Base-by-base conservation (phyloP, 768 basidiomycete species). In the Dentipellis fragilis region DNA sequence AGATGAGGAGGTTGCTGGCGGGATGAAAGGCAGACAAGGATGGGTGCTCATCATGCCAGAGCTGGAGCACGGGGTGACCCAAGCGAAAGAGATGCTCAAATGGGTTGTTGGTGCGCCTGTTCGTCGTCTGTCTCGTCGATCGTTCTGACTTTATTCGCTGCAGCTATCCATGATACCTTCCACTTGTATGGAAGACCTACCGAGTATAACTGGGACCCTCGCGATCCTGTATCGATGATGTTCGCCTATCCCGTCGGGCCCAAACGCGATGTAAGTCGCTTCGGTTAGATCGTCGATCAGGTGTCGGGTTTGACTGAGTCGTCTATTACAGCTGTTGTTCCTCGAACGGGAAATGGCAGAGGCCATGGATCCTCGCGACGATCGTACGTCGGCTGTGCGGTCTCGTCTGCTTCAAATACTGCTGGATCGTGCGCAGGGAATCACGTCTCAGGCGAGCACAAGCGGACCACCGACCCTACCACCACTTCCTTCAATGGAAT, bases 21-120 rank as follows among this genome's bases (percentile, higher is more conserved):
- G 68, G 3, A 84, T 92, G 78, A 80, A 78, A 61, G 74, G 76
- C 10, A 72, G 85, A 56, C 87, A 93, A 62, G 93, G 87, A 2
- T 97, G 90, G 89, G 66, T 91, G 10, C 73, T 97, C 62, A 70
- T 96, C 54, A 94, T 97, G 89, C 94, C 94, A 21, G 92, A 94
- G 64, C 70, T 83, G 12, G 84, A 89, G 59, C 74, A 72, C 19
- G 77, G 79, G 29, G 73, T 77, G 34, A 78, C 76, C 12, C 83
- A 83, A 48, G 78, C 87, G 12, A 78, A 77, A 7, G 93, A 95
- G 68, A 92, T 94, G 87, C 73, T 94, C 58, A 88, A 84, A 65
- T 95, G 93, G 92, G 73, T 93, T 47, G 80, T 90, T 59, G 90
- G 90, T 92, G 57, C 66, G 84, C 74, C 29, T 49, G 16, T 50